Evolutionary conservation across 495 filamentous ascomycete genomes (phyloP).

Genomic region (Echria macrotheca): DNA sequence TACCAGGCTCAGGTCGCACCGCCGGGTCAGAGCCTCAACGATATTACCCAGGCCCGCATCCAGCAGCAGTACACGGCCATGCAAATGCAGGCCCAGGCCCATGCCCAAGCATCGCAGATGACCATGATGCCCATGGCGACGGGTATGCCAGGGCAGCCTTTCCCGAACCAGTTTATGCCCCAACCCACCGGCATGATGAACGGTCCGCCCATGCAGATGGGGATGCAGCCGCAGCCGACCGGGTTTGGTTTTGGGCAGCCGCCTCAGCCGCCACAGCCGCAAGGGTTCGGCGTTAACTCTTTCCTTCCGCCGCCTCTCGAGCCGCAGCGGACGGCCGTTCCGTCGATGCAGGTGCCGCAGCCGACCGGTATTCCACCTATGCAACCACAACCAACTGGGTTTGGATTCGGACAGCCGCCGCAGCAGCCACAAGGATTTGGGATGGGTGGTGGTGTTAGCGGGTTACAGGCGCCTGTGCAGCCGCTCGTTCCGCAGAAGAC

Average conservation of each 20-base stretch:
- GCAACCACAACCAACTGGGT: constrained; percentile 42
- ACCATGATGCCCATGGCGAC: constrained; percentile 37
- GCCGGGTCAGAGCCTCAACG: constrained; percentile 69
- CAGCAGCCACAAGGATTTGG: constrained; percentile 52
- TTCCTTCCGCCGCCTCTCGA: constrained; percentile 47
- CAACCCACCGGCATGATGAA: constrained; percentile 40
- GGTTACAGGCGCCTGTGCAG: constrained; percentile 24
- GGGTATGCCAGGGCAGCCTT: constrained; percentile 44
- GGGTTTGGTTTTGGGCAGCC: constrained; percentile 55
- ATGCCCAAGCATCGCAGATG: constrained; percentile 30
- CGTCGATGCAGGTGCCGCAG: constrained; percentile 43
- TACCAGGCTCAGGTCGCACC: constrained; percentile 56
- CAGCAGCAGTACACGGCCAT: constrained; percentile 45
- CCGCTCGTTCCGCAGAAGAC: constrained; percentile 82
- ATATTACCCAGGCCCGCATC: constrained; percentile 63
- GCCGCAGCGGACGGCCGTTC: constrained; percentile 41
- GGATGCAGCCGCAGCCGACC: constrained; percentile 59
- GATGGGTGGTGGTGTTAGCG: no score
- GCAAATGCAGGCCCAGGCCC: constrained; percentile 21
- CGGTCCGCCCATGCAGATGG: constrained; percentile 27
- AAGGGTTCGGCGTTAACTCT: constrained; percentile 51
- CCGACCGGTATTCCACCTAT: constrained; percentile 50
- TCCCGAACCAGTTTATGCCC: constrained; percentile 49
- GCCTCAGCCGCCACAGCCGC: constrained; percentile 38
- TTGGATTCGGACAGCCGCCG: constrained; percentile 50